These are phyloP conservation scores for Spiromastix sp. DNA, from an alignment of 2,329 filamentous ascomycete genomes.

Conservation along the genomic window DNA sequence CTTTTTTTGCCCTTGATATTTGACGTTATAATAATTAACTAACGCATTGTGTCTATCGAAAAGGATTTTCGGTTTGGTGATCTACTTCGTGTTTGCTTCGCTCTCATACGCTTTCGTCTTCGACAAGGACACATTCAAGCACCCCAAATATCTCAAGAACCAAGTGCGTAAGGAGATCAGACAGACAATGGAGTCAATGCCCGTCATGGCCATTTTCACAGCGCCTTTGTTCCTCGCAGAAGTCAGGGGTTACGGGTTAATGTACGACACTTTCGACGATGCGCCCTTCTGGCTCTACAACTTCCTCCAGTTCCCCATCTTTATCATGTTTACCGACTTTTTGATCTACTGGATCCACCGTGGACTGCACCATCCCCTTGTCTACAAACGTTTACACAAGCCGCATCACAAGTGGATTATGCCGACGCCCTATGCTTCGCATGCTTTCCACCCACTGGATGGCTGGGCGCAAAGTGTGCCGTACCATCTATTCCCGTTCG, in stretches of 20 bases:
- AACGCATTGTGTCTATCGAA: conserved; percentile 9
- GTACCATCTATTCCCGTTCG: conserved; percentile 86
- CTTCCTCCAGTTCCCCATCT: conserved; percentile 73
- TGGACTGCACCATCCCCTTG: conserved; percentile 63
- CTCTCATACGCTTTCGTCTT: conserved; percentile 84
- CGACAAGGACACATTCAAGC: conserved; percentile 77
- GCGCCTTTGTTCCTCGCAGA: conserved; percentile 72
- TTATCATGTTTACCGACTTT: conserved; percentile 80
- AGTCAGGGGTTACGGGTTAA: conserved; percentile 71
- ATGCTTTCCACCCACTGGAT: conserved; percentile 91
- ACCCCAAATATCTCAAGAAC: conserved; percentile 92
- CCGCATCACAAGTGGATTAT: conserved; percentile 99
- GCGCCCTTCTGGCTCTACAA: conserved; percentile 72
- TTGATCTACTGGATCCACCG: conserved; percentile 90
- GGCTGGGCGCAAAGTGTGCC: conserved; percentile 81
- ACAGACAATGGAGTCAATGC: conserved; percentile 67
- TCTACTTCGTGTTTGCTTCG: conserved; percentile 77
- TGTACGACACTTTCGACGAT: conserved; percentile 71
- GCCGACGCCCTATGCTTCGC: conserved; percentile 84
- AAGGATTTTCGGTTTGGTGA: conserved; percentile 73
- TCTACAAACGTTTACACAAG: conserved; percentile 91
- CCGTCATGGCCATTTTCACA: conserved; percentile 72
- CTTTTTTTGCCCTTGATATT: neutral
- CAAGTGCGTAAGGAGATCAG: conserved; percentile 78
- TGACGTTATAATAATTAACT: neutral